Base-by-base conservation (phyloP, 805 yeast genomes). In the Saccharomycopsis capsularis region DNA sequence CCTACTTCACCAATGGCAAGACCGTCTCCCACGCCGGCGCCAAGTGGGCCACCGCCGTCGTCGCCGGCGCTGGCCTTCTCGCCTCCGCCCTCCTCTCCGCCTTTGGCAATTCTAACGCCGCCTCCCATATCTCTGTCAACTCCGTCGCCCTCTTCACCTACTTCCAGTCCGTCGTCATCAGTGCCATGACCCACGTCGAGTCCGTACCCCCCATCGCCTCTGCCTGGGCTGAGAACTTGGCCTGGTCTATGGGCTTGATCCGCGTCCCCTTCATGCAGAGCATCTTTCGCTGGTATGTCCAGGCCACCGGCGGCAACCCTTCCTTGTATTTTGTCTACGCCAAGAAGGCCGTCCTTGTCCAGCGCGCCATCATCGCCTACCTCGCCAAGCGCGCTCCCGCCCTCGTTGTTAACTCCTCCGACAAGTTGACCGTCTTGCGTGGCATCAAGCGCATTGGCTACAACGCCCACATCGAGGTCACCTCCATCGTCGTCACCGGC, bases 171-270 rank as follows among this genome's bases (percentile, higher is more conserved):
- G 89, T 85, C 29, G 95, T 85, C 30, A 79, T 89, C 45, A 80
- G 89, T 40, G 72, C 83, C 25, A 86, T 90, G 96, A 77, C 82
- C 63, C 83, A 84, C 54, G 96, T 88, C 42, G 87, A 83, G 59
- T 71, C 83, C 50, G 82, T 86, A 3, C 97, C 97, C 5, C 96
- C 96, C 16, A 87, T 90, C 59, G 96, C 95, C 6, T 75, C 85
- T 11, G 81, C 95, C 7, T 90, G 97, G 97, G 71, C 89, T 4
- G 95, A 86, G 64, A 89, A 90, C 61, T 71, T 90, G 60, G 89
- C 88, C 25, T 90, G 97, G 97, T 86, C 96, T 1, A 85, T 90
- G 85, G 97, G 97, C 2, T 71, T 90, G 52, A 86, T 90, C 57
- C 71, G 82, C 61, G 76, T 85, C 37, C 59, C 61, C 2, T 90